Evolutionary conservation across 805 yeast genomes (phyloP).

Genomic region (Ogataea henricii): DNA sequence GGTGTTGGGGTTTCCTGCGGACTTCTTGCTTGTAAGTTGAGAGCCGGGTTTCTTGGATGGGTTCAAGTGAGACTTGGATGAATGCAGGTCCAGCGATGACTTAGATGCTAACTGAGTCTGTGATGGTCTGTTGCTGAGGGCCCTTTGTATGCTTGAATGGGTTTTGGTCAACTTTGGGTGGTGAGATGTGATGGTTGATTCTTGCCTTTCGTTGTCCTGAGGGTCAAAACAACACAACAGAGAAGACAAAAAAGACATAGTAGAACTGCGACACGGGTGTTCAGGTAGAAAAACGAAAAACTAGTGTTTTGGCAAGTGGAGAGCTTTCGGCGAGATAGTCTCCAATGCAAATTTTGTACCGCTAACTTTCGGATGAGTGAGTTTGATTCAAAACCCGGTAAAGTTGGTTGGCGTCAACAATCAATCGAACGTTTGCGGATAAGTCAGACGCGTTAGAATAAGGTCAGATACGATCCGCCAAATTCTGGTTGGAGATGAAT

Average conservation of each 20-base stretch:
- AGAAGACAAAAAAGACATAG: slow-evolving; percentile 38
- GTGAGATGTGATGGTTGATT: slow-evolving; percentile 25
- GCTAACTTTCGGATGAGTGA: no score
- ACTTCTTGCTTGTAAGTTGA: neutral
- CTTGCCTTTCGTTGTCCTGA: slow-evolving; percentile 33
- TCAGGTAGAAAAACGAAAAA: neutral
- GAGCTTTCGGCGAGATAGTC: neutral
- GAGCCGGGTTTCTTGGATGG: neutral
- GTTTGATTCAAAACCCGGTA: neutral
- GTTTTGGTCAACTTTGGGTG: slow-evolving; percentile 33
- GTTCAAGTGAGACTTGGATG: slow-evolving; percentile 4
- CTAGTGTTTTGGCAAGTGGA: neutral
- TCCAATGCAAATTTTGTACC: neutral
- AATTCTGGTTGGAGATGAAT: no score
- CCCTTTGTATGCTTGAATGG: slow-evolving; percentile 38
- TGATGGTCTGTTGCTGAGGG: slow-evolving; percentile 29
- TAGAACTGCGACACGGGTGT: slow-evolving; percentile 1
- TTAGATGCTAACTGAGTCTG: slow-evolving; percentile 13
- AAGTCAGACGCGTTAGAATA: no score
- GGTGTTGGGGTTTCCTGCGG: slow-evolving; percentile 1
- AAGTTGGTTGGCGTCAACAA: neutral
- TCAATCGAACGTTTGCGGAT: no score
- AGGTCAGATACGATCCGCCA: no score
- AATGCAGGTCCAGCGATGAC: slow-evolving; percentile 12
- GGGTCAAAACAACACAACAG: slow-evolving; percentile 39